Conservation (phyloP, 768 basidiomycete species). For the Tulasnella sp. region DNA sequence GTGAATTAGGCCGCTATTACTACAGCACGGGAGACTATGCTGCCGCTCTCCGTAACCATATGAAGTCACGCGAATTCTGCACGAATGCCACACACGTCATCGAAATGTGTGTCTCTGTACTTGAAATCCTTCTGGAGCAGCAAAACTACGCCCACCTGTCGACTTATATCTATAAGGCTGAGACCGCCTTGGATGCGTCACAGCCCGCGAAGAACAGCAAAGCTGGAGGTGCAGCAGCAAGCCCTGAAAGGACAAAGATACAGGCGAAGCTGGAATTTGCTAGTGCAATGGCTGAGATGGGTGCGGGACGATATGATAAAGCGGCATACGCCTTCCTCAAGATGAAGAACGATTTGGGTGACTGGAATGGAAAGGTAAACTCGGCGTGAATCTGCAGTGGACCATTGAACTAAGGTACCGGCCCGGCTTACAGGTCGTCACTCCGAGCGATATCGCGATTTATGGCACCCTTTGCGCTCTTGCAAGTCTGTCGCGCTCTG, state of each 20-base stretch:
- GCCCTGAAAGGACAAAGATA: constrained; percentile 56
- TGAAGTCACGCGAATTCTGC: constrained; percentile 91
- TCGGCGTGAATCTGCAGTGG: neutral
- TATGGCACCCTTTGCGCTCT: constrained; percentile 83
- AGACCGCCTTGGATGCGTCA: constrained; percentile 71
- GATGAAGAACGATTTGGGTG: constrained; percentile 65
- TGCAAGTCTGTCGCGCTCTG: constrained; percentile 64
- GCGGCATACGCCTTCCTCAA: constrained; percentile 71
- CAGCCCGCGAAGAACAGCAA: neutral
- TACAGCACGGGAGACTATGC: constrained; percentile 67
- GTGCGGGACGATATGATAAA: constrained; percentile 68
- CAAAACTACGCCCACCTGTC: constrained; percentile 79
- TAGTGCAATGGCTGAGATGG: constrained; percentile 69
- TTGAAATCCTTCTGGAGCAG: constrained; percentile 85
- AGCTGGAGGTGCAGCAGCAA: constrained; percentile 35
- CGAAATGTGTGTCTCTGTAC: constrained; percentile 79
- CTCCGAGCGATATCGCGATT: constrained; percentile 79
- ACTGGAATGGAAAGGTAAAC: constrained; percentile 69
- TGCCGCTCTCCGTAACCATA: constrained; percentile 71
- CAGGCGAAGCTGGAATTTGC: constrained; percentile 80
- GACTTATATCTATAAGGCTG: constrained; percentile 96
- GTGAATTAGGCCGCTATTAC: constrained; percentile 81
- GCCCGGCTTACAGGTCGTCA: constrained; percentile 53
- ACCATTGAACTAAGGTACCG: neutral
- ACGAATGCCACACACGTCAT: constrained; percentile 88